A percentile compares a stretch with the other conserved stretches of the same genome.
These are phyloP conservation scores for Candida methanosorbosa DNA, from an alignment of 805 yeast genomes.

Conservation along the genomic window DNA sequence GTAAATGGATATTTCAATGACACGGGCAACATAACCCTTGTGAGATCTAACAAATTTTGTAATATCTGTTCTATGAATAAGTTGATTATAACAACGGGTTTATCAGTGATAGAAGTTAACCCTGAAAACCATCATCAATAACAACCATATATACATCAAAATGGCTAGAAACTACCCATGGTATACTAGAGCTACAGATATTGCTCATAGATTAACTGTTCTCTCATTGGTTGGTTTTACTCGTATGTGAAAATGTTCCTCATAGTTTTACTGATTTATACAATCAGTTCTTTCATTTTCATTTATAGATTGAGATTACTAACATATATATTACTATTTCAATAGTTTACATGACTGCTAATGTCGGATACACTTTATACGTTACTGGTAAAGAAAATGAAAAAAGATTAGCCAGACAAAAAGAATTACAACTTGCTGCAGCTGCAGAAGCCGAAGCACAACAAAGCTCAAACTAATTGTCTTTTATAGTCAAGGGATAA, in stretches of 20 bases:
- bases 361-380: constrained; percentile 43
- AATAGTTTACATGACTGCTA: constrained; percentile 38
- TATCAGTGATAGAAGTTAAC: too few species aligned
- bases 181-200: constrained; percentile 68
- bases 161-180: constrained; percentile 56
- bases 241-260: constrained; percentile 4
- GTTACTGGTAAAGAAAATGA: constrained; percentile 45
- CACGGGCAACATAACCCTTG: too few species aligned
- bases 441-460: too few species aligned
- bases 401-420: constrained; percentile 27
- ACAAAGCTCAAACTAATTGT: too few species aligned
- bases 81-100: too few species aligned
- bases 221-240: constrained; percentile 51
- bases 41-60: too few species aligned
- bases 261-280: too few species aligned
- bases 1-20: too few species aligned
- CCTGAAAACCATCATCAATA: too few species aligned
- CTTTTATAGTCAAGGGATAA: too few species aligned
- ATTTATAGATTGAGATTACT: neutral
- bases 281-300: neutral
- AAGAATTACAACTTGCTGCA: constrained; percentile 17
- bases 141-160: too few species aligned
- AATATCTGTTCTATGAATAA: too few species aligned
- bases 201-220: constrained; percentile 66
- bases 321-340: neutral